Evolutionary conservation across 352 stramenopile species (phyloP).

Genomic region (Halophytophthora polymorphica): DNA sequence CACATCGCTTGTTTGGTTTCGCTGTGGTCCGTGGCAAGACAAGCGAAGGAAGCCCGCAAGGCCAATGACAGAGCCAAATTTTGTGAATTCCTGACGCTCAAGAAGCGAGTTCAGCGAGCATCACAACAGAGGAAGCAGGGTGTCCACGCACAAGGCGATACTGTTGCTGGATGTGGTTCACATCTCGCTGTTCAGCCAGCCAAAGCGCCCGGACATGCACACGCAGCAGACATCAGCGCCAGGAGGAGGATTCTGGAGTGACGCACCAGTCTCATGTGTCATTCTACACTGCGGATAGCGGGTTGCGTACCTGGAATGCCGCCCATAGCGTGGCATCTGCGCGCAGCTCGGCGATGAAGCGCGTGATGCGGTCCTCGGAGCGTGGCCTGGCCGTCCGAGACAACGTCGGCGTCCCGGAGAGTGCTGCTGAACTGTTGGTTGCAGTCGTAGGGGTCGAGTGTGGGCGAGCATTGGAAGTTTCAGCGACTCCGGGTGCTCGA

Average conservation of each 20-base stretch:
- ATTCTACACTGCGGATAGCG: neutral
- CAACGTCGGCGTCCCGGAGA: slow-evolving; percentile 11
- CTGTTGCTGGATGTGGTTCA: slow-evolving; percentile 39
- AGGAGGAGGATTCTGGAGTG: too few relatives aligned
- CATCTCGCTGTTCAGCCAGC: slow-evolving; percentile 24
- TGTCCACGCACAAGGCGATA: slow-evolving; percentile 30
- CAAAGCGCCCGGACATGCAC: slow-evolving; percentile 3
- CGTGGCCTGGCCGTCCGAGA: slow-evolving; percentile 2
- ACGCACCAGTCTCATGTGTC: too few relatives aligned
- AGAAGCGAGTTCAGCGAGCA: neutral
- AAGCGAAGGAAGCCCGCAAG: slow-evolving; percentile 1
- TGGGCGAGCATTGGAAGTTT: neutral
- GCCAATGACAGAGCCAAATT: neutral
- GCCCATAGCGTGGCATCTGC: slow-evolving; percentile 51
- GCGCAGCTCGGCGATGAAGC: slow-evolving; percentile 54
- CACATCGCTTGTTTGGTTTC: slow-evolving; percentile 39
- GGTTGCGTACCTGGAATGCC: slow-evolving; percentile 41
- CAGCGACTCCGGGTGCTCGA: too few relatives aligned
- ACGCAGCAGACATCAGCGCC: too few relatives aligned
- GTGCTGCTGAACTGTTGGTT: neutral
- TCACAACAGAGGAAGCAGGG: neutral
- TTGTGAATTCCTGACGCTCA: neutral
- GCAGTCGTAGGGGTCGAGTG: slow-evolving; percentile 5
- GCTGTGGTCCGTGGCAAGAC: too few relatives aligned
- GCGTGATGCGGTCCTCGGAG: slow-evolving; percentile 39